These are phyloP conservation scores for Pseudopyricularia javanii DNA, from an alignment of 2,329 filamentous ascomycete genomes.

Conservation along the genomic window DNA sequence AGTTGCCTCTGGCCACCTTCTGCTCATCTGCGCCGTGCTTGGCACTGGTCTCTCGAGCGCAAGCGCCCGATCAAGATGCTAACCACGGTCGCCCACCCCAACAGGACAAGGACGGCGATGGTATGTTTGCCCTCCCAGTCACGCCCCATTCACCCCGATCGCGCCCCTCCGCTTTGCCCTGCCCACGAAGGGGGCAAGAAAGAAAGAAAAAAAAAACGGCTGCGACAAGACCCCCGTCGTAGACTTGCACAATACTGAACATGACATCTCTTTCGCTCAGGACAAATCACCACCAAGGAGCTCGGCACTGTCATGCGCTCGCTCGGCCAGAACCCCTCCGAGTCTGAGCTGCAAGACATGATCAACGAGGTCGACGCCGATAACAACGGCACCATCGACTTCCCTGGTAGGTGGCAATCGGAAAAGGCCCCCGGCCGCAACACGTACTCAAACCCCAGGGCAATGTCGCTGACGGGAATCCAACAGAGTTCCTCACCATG, in stretches of 20 bases:
- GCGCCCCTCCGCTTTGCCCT: not conserved
- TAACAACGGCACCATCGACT: conserved; percentile 88
- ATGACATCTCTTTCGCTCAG: conserved; percentile 26
- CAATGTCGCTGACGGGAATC: not conserved
- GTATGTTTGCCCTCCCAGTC: conserved; percentile 7
- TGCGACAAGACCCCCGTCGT: not conserved
- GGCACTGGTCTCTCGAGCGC: not conserved
- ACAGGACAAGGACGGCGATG: conserved; percentile 16
- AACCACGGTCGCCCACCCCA: not conserved
- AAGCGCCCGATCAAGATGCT: not conserved
- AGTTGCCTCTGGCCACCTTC: conserved; percentile 28
- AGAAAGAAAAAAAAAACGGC: not conserved
- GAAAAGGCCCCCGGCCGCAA: not conserved
- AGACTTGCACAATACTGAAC: not conserved
- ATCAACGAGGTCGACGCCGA: conserved; percentile 89
- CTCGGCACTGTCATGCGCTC: conserved; percentile 85
- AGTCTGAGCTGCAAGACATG: conserved; percentile 86
- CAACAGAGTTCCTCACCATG: conserved; percentile 76
- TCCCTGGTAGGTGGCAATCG: conserved; percentile 54
- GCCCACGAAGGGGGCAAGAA: not conserved
- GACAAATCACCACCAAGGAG: conserved; percentile 87
- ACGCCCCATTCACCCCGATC: not conserved
- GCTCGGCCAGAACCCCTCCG: conserved; percentile 78
- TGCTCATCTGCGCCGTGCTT: not conserved
- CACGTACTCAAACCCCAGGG: not conserved